These are phyloP conservation scores for Taphrina populina DNA, from an alignment of 1,139 yeast genomes.

Conservation along the genomic window DNA sequence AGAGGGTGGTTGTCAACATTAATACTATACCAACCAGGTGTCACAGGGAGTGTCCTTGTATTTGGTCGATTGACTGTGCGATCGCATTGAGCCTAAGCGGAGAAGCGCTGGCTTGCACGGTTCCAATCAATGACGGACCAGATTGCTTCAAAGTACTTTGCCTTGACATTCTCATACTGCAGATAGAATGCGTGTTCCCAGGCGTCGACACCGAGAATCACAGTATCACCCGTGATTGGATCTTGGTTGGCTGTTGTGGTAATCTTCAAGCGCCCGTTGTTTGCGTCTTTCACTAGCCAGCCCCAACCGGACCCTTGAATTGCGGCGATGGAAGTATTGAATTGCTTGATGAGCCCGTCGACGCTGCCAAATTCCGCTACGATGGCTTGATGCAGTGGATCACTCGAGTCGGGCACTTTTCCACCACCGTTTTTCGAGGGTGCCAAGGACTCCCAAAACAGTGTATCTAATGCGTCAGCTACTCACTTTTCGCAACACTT, in stretches of 20 bases:
- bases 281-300: conserved; percentile 83
- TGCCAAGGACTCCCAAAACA: conserved; percentile 89
- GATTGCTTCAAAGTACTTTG: conserved; percentile 89
- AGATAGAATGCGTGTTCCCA: conserved; percentile 99
- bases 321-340: conserved; percentile 79
- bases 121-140: conserved; percentile 98
- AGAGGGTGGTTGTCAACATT: too few relatives aligned
- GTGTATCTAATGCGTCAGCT: conserved; percentile 42
- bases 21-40: too few relatives aligned
- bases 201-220: conserved; percentile 92
- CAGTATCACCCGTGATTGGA: conserved; percentile 69
- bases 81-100: conserved; percentile 42
- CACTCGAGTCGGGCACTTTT: conserved; percentile 60
- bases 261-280: conserved; percentile 76
- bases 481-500: neutral
- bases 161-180: conserved; percentile 93
- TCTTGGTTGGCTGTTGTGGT: conserved; percentile 86
- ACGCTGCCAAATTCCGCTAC: conserved; percentile 69
- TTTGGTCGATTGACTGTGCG: too few relatives aligned
- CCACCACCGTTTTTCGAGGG: conserved; percentile 85
- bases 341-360: conserved; percentile 65
- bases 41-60: too few relatives aligned
- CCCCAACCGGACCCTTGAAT: conserved; percentile 99
- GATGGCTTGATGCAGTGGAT: conserved; percentile 63
- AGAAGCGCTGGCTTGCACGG: conserved; percentile 76